Base-by-base conservation (phyloP, 1,139 yeast genomes). In the Meyerozyma carpophila region DNA sequence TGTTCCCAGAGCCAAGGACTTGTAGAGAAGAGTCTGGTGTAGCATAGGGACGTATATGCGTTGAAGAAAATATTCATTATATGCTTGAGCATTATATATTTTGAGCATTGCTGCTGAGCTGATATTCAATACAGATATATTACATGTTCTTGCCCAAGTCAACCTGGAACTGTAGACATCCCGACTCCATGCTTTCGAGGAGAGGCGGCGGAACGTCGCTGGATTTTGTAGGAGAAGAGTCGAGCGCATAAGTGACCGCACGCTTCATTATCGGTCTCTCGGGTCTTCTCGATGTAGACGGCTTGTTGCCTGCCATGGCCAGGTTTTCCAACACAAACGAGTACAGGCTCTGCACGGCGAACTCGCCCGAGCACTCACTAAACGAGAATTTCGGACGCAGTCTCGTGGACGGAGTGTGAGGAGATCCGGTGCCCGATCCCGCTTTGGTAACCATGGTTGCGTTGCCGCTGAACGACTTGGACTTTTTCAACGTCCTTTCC, bases 1-100 rank as follows among this genome's bases (percentile, higher is more conserved):
- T 52, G 65, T 63, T 45, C 77, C 77, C 50, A 70, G 77, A 62
- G 65, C 63, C 46, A 71, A 72, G 57, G 75, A 72, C 53, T 70
- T 72, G 61, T 70, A 60, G 57, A 28, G 36, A 25, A 21, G 24
- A 21, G 24, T 3, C 8, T 3, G 24, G 24, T 21, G 24, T 20
- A 20, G 6, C 8, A 6, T 21, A 21, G 24, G 24, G 6, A 21
- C 24, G 2, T 16, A 16, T 16, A 16, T 16, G 3, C 3, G n/a
- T n/a, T n/a, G n/a, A n/a, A n/a, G n/a, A n/a, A n/a, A n/a, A n/a
- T n/a, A n/a, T n/a, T n/a, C n/a, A n/a, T 16, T 16, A 16, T 16
- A 16, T 16, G 3, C 3, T 16, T 16, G 18, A 16, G 18, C 18
- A 16, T 16, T 16, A 16, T 16, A 16, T 16, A 16, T 16, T 16